Base-by-base conservation (phyloP, 139 green algal species). In the Auxenochlorella pyrenoidosa region DNA sequence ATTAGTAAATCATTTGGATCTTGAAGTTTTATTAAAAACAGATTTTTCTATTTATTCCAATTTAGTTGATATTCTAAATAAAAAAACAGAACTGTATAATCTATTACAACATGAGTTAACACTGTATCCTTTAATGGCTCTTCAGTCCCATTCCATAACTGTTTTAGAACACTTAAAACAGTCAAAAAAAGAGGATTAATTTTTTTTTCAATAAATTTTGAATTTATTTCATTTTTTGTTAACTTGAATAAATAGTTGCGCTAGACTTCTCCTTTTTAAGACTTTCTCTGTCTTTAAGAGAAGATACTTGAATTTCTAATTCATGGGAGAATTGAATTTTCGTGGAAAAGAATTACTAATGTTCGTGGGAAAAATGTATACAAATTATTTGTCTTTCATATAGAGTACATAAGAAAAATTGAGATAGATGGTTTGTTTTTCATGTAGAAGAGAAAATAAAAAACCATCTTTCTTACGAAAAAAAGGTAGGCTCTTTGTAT, bases 71-170 rank as follows among this genome's bases (percentile, higher is more conserved):
- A 63, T 13, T 63, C 18, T 38, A 18, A 79, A 70, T 83, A 54
- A 22, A 85, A 70, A 80, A 83, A 71, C 65, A 28, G 79, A 81
- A 79, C 68, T 65, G 26, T 58, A 76, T 34, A 81, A 81, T 71
- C 4, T 71, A 71, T 79, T 79, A 79, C 72, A 47, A 79, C 30
- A 34, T 36, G 12, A 79, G 28, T 34, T 41, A 85, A 75, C 36
- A 75, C 54, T 51, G 18, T 59, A 36, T 59, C n/a, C 36, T 79
- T 66, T 79, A 36, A 38, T 79, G 71, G 18, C 28, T 47, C 40
- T 79, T 44, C 40, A 79, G 54, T 47, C 5, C 21, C 8, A 79
- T 63, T 79, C 72, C 6, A 51, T 79, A 32, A 79, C 72, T 43
- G 5, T 54, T 16, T 44, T 60, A 40, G 72, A 82, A 40, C 41